These are phyloP conservation scores for Bacidia gigantensis DNA, from an alignment of 495 filamentous ascomycete species.

Conservation along the genomic window DNA sequence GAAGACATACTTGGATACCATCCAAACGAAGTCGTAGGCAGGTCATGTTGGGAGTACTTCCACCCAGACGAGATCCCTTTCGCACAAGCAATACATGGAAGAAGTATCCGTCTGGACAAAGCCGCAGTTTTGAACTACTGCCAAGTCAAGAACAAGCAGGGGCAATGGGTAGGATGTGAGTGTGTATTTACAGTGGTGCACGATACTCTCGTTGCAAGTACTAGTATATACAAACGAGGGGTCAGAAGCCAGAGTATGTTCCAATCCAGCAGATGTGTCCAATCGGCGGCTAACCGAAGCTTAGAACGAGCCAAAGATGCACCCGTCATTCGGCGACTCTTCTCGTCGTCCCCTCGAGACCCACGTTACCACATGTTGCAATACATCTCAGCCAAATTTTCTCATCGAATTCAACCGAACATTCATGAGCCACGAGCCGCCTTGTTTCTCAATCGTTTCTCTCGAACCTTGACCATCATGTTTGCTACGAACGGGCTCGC, in stretches of 20 bases:
- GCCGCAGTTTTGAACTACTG: constrained; percentile 76
- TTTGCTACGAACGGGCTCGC: constrained; percentile 67
- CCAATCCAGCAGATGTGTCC: not conserved
- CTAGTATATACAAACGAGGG: constrained; percentile 60
- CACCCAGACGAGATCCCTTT: constrained; percentile 70
- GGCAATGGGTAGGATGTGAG: constrained; percentile 69
- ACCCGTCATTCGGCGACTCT: constrained; percentile 62
- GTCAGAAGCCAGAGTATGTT: constrained; percentile 62
- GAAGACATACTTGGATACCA: constrained; percentile 69
- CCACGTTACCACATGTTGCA: constrained; percentile 86
- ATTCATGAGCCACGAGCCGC: constrained; percentile 69
- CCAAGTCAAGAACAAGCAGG: constrained; percentile 51
- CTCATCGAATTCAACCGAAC: constrained; percentile 42
- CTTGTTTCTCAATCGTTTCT: constrained; percentile 78
- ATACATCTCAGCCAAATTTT: constrained; percentile 73
- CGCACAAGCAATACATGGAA: constrained; percentile 56
- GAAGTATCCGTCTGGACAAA: constrained; percentile 67
- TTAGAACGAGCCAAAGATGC: constrained; percentile 68
- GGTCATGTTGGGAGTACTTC: constrained; percentile 77
- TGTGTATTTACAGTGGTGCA: constrained; percentile 84
- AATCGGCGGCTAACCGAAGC: not conserved
- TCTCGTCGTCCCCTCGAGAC: constrained; percentile 69
- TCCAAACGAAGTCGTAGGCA: constrained; percentile 59
- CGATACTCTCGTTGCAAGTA: constrained; percentile 75
- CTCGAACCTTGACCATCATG: constrained; percentile 69